These are phyloP conservation scores for Endoconidiophora polonica DNA, from an alignment of 2,329 filamentous ascomycete genomes.

Conservation along the genomic window DNA sequence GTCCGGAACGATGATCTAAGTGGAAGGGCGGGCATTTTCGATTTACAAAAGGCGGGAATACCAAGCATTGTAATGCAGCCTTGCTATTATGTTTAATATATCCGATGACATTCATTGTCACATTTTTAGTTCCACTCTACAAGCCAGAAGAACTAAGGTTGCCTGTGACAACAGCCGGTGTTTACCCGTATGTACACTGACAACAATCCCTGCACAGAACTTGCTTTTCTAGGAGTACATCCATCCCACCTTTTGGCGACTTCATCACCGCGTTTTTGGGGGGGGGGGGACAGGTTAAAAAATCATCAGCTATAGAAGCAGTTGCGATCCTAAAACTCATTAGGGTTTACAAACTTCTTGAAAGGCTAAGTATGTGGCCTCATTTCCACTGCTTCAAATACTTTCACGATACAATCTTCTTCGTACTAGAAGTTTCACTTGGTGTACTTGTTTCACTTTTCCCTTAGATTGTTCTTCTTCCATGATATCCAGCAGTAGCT, in stretches of 20 bases:
- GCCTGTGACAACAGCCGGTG: no score
- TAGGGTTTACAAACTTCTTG: no score
- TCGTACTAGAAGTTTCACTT: neutral
- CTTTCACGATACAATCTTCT: neutral
- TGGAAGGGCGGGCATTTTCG: neutral
- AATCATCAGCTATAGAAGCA: neutral
- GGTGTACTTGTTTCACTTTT: neutral
- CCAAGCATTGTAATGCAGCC: neutral
- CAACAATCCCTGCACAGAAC: neutral
- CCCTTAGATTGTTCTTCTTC: neutral
- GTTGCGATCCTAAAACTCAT: no score
- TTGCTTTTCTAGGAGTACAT: no score
- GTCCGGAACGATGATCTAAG: neutral
- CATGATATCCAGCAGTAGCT: neutral
- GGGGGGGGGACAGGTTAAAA: neutral
- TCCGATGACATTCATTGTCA: neutral
- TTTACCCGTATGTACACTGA: no score
- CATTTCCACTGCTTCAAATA: neutral
- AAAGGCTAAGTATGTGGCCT: no score
- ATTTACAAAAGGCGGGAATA: neutral
- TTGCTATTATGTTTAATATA: neutral
- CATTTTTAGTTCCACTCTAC: no score
- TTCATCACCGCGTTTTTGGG: constrained; percentile 3
- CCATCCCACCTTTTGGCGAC: neutral
- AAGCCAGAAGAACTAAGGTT: no score